A percentile compares a stretch with the other conserved stretches of the same genome.
These are phyloP conservation scores for Taphrina sp. DNA, from an alignment of 1,139 yeast species.

Conservation along the genomic window DNA sequence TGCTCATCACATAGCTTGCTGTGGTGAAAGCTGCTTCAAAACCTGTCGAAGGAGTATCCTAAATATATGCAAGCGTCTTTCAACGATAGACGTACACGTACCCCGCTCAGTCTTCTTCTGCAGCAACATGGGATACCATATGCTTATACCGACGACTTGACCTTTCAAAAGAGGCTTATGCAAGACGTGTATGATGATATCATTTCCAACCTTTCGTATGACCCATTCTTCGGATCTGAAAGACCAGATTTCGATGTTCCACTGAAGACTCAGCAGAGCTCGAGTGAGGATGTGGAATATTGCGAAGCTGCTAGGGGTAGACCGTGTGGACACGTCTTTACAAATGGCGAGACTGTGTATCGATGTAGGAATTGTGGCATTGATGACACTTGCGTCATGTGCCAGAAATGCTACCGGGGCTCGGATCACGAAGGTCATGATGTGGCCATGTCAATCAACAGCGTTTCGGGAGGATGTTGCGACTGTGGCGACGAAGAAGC, in stretches of 20 bases:
- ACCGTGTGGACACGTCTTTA: constrained; percentile 70
- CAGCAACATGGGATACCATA: no score
- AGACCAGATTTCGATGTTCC: neutral
- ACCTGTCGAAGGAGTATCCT: no score
- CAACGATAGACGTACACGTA: no score
- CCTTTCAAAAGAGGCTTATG: no score
- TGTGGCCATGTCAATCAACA: constrained; percentile 65
- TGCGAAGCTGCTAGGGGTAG: constrained; percentile 19
- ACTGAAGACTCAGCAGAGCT: constrained; percentile 10
- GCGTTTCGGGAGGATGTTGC: constrained; percentile 90
- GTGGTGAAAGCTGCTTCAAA: no score
- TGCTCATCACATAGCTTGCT: no score
- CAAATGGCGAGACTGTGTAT: constrained; percentile 83
- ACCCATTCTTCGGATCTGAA: constrained; percentile 3
- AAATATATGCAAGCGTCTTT: no score
- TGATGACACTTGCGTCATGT: constrained; percentile 84
- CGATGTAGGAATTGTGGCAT: constrained; percentile 78
- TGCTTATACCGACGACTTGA: no score
- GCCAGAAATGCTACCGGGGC: constrained; percentile 72
- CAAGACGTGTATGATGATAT: constrained; percentile 1
- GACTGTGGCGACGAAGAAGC: constrained; percentile 93
- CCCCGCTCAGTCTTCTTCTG: no score
- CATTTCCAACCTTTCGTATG: neutral
- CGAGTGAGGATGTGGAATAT: constrained; percentile 8
- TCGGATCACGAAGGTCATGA: constrained; percentile 74